These are phyloP conservation scores for Penicillium turbatum DNA, from an alignment of 495 filamentous ascomycete species.

Conservation along the genomic window DNA sequence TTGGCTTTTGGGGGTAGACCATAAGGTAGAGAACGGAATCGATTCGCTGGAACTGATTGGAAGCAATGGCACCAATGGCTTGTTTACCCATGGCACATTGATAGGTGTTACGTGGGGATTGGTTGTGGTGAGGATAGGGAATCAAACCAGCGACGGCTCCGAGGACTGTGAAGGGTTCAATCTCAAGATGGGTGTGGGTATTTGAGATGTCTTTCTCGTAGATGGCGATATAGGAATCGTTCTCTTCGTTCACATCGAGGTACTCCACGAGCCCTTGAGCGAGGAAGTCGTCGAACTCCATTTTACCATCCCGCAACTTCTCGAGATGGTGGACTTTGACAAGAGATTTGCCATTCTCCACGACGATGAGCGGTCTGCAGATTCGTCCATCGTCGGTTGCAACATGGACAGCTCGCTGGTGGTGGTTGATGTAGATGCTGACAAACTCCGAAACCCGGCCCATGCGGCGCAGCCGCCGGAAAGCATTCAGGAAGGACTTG, in stretches of 20 bases:
- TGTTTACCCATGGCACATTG: slow-evolving; percentile 99
- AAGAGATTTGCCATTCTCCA: slow-evolving; percentile 76
- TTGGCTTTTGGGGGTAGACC: slow-evolving; percentile 95
- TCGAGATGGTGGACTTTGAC: slow-evolving; percentile 72
- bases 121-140: slow-evolving; percentile 98
- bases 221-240: slow-evolving; percentile 87
- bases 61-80: slow-evolving; percentile 95
- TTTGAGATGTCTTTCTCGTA: slow-evolving; percentile 77
- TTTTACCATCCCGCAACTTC: slow-evolving; percentile 70
- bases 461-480: slow-evolving; percentile 78
- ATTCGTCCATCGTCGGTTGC: slow-evolving; percentile 96
- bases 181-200: slow-evolving; percentile 88
- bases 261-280: slow-evolving; percentile 88
- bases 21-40: slow-evolving; percentile 94
- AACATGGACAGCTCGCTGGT: slow-evolving; percentile 87
- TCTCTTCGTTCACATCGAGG: slow-evolving; percentile 97
- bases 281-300: slow-evolving; percentile 91
- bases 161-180: slow-evolving; percentile 95
- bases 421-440: slow-evolving; percentile 90
- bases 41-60: slow-evolving; percentile 94
- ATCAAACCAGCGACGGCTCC: slow-evolving; percentile 97
- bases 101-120: slow-evolving; percentile 98
- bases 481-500: slow-evolving; percentile 74
- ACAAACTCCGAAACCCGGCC: slow-evolving; percentile 91
- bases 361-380: slow-evolving; percentile 90